phyloP scores from a whole-genome alignment of 148 eudicot genomes.

The Vaccinium vitisidaea region DNA sequence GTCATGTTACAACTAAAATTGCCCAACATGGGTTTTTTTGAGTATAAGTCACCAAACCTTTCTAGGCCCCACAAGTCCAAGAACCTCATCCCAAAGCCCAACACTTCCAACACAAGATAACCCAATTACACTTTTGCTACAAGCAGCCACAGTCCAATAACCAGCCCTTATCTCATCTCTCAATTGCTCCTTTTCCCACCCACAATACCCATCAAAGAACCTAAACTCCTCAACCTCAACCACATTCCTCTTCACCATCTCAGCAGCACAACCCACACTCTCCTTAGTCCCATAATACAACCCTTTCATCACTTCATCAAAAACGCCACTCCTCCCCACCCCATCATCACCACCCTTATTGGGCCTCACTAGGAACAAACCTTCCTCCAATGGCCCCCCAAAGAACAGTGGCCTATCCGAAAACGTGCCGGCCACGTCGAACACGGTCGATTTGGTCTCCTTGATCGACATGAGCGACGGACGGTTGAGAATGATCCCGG shows the following conservation, averaged over 20 bases:
- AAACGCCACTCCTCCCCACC: slow-evolving; percentile 55
- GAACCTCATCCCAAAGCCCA: slow-evolving; percentile 86
- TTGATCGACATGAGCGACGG: slow-evolving; percentile 95
- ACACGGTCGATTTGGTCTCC: slow-evolving; percentile 58
- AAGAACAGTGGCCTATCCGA: slow-evolving; percentile 63
- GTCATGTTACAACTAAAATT: neutral
- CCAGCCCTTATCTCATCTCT: slow-evolving; percentile 76
- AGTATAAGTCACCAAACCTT: slow-evolving; percentile 53
- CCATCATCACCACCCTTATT: slow-evolving; percentile 35
- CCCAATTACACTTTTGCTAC: slow-evolving; percentile 71
- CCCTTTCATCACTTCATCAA: slow-evolving; percentile 83
- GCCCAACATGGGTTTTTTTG: neutral
- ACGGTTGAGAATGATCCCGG: slow-evolving; percentile 77
- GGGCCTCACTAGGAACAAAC: slow-evolving; percentile 61
- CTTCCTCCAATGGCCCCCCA: slow-evolving; percentile 81
- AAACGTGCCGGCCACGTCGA: slow-evolving; percentile 58
- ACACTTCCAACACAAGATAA: slow-evolving; percentile 42
- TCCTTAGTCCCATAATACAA: slow-evolving; percentile 75
- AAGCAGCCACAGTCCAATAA: slow-evolving; percentile 85
- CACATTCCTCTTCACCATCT: slow-evolving; percentile 84
- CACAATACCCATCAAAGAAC: slow-evolving; percentile 95
- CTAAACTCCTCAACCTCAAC: slow-evolving; percentile 57
- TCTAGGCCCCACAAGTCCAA: slow-evolving; percentile 63
- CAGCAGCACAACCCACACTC: slow-evolving; percentile 74
- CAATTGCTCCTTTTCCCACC: slow-evolving; percentile 82